Percentiles rank a stretch among this genome's conserved stretches.
Evolutionary conservation across 176 grass and related monocot genomes (phyloP).

Genomic region (Melocanna baccifera): DNA sequence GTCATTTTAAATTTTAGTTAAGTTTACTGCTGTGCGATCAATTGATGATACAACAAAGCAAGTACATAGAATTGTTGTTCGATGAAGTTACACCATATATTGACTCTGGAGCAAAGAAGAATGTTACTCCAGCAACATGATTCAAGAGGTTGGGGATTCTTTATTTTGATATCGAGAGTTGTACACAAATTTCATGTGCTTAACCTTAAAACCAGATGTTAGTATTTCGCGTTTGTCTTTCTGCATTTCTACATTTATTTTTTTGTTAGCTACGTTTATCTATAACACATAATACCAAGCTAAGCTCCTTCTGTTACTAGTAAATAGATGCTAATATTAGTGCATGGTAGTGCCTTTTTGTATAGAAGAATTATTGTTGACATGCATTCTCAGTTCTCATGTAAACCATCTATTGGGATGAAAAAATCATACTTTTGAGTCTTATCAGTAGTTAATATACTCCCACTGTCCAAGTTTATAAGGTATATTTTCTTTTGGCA

Average conservation of each 20-base stretch:
- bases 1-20: slow-evolving; percentile 23
- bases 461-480: no score
- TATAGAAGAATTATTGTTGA: background rate
- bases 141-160: background rate
- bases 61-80: background rate
- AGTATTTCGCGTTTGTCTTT: background rate
- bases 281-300: background rate
- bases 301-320: background rate
- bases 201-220: slow-evolving; percentile 7
- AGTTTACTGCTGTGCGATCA: background rate
- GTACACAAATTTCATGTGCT: background rate
- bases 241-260: background rate
- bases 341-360: background rate
- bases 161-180: background rate
- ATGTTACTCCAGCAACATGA: background rate
- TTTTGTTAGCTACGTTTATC: background rate
- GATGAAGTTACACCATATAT: slow-evolving; percentile 20
- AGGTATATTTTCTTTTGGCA: no score
- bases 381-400: background rate
- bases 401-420: background rate
- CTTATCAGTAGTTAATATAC: background rate
- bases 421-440: background rate
- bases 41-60: background rate
- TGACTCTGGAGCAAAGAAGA: background rate
- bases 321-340: background rate